Evolutionary conservation across 1,139 yeast species (phyloP), one percentile per base, ranked within the genome.

Genomic region (Saccharomyces hybrid): DNA sequence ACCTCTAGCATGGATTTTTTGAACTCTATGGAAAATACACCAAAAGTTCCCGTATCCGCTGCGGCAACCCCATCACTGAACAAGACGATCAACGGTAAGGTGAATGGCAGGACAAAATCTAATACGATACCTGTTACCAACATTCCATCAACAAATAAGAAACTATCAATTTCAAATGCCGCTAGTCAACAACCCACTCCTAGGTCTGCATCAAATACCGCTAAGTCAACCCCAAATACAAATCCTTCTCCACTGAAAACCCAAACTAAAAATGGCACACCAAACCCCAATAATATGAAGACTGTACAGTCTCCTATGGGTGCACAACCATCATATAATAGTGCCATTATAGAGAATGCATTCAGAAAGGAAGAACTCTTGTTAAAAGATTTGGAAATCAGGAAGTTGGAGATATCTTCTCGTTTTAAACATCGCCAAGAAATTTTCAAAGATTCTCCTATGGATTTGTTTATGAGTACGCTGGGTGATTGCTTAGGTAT

Each of bases 351-450:
- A 1, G 44, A 38, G 23, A 41, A 28, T 23, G 26, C 49, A 6
- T 20, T 50, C 31, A 44, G 30, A 23, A 26, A 50, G 55, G 73
- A 70, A 49, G 72, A 67, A 52, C 62, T 60, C 2, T 56, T 54
- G 20, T 55, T 69, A 51, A 63, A 60, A 32, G 59, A 65, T 27
- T 53, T 67, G 57, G 62, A 65, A 42, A 55, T 61, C 16, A 62
- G 63, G 50, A 69, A 68, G 47, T 60, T 61, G 7, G 72, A 70
- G 51, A 59, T 70, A 16, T 59, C 66, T 16, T 63, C 70, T 5
- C 61, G 72, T 48, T 66, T 60, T 48, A 68, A 69, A 48, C 71
- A 68, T 52, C 65, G 72, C 52, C 70, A 68, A 58, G 69, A 69
- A 48, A 54, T 68, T 8, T 66, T 66, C 50, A 59, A 59, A 34